Conservation (phyloP, 2,329 filamentous ascomycete genomes). For the Colletotrichum somersetense region DNA sequence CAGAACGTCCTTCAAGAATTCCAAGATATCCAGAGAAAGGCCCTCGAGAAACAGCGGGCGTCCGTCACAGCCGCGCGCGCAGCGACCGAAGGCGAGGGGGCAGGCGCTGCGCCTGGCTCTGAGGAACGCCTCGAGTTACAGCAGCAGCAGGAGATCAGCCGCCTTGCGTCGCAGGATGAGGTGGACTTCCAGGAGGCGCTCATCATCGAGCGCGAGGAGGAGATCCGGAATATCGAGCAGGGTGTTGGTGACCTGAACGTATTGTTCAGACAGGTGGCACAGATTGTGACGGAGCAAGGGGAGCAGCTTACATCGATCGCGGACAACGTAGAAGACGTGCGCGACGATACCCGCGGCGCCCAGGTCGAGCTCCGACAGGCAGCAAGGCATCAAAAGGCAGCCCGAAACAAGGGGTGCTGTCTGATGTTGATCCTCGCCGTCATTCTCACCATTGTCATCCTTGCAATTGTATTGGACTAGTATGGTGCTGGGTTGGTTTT, state of each 20-base stretch:
- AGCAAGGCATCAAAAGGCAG: slow-evolving; percentile 93
- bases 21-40: slow-evolving; percentile 88
- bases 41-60: slow-evolving; percentile 92
- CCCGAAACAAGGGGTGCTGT: slow-evolving; percentile 94
- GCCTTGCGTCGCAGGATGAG: slow-evolving; percentile 90
- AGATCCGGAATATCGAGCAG: slow-evolving; percentile 98
- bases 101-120: slow-evolving; percentile 44
- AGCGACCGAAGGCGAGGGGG: slow-evolving; percentile 71
- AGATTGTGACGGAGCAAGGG: slow-evolving; percentile 95
- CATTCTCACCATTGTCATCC: slow-evolving; percentile 88
- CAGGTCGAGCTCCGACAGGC: slow-evolving; percentile 88
- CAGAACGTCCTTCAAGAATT: slow-evolving; percentile 90
- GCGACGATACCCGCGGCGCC: slow-evolving; percentile 85
- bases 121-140: slow-evolving; percentile 60
- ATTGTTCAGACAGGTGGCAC: slow-evolving; percentile 96
- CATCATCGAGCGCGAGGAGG: slow-evolving; percentile 95
- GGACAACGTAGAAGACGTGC: slow-evolving; percentile 87
- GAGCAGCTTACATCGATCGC: slow-evolving; percentile 88
- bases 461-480: slow-evolving; percentile 85
- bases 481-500: slow-evolving; percentile 1
- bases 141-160: slow-evolving; percentile 81
- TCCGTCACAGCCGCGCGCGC: slow-evolving; percentile 86
- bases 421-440: slow-evolving; percentile 88
- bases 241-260: slow-evolving; percentile 96
- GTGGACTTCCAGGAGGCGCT: slow-evolving; percentile 97